These are phyloP conservation scores for Populus euphratica DNA, from an alignment of 345 rosid species.

Conservation along the genomic window DNA sequence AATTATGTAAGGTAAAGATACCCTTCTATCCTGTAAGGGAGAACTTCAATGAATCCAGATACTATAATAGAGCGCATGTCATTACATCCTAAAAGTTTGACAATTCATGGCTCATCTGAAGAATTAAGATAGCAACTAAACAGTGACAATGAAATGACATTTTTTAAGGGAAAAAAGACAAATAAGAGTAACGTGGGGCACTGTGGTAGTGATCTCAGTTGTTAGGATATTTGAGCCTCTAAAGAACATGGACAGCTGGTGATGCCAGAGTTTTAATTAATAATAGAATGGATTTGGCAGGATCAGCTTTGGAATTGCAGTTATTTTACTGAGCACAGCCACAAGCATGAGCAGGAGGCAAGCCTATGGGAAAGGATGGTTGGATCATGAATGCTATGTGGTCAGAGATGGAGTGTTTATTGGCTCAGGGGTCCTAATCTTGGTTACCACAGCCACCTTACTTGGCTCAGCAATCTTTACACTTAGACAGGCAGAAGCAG, in stretches of 20 bases:
- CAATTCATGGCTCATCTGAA: too few relatives aligned
- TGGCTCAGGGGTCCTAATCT: constrained; percentile 44
- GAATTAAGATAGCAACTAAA: too few relatives aligned
- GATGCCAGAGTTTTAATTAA: not conserved
- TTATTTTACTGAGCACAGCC: constrained; percentile 43
- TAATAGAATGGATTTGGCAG: constrained; percentile 27
- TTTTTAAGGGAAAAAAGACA: too few relatives aligned
- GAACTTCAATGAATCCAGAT: too few relatives aligned
- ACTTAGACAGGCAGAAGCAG: constrained; percentile 2
- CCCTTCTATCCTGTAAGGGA: too few relatives aligned
- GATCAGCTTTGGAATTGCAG: constrained; percentile 56
- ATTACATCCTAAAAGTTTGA: too few relatives aligned
- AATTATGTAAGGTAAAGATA: too few relatives aligned
- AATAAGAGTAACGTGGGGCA: too few relatives aligned
- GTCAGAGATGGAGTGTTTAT: constrained; percentile 58
- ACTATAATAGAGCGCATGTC: too few relatives aligned
- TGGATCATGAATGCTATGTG: constrained; percentile 60
- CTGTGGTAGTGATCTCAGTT: not conserved
- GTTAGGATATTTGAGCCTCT: not conserved
- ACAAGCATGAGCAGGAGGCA: constrained; percentile 75
- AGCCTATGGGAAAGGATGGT: constrained; percentile 67
- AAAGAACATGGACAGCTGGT: constrained; percentile 25
- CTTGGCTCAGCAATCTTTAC: constrained; percentile 35
- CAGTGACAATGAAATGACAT: too few relatives aligned
- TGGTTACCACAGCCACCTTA: constrained; percentile 33